Evolutionary conservation across 169 alveolate genomes (phyloP).

Genomic region (Eimeria sp.): DNA sequence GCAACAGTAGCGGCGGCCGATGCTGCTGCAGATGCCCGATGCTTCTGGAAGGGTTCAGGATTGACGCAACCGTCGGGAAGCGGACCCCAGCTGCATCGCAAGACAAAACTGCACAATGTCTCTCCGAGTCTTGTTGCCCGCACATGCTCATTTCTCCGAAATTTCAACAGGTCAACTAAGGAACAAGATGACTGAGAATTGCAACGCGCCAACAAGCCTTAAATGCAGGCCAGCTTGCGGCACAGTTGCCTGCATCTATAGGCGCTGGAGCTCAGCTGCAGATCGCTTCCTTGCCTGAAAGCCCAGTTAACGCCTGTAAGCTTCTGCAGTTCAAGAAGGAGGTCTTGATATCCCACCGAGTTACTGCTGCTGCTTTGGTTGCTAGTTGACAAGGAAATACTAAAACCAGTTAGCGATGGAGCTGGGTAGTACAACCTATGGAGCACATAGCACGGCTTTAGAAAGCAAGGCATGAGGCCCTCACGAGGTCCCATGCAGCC

Average conservation of each 20-base stretch:
- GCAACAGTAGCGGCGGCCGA: slow-evolving; percentile 27
- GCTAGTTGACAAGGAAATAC: slow-evolving; percentile 33
- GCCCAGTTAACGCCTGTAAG: slow-evolving; percentile 61
- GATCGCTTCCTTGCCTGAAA: slow-evolving; percentile 24
- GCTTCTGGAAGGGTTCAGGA: slow-evolving; percentile 22
- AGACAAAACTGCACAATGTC: background rate
- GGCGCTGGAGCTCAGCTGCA: background rate
- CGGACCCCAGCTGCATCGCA: slow-evolving; percentile 24
- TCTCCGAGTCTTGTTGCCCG: background rate
- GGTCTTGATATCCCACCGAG: slow-evolving; percentile 29
- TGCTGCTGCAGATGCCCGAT: slow-evolving; percentile 2
- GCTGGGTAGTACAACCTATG: slow-evolving; percentile 57
- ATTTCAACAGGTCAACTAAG: background rate
- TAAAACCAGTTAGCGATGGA: slow-evolving; percentile 31
- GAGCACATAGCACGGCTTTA: background rate
- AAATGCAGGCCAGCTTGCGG: background rate
- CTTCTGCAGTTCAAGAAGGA: slow-evolving; percentile 40
- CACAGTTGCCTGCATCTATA: background rate
- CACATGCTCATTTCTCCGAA: background rate
- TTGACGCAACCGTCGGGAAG: slow-evolving; percentile 54
- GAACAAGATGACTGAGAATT: background rate
- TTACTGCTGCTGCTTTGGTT: background rate
- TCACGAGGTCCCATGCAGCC: background rate
- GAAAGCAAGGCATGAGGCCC: background rate
- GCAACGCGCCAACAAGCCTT: background rate